Base-by-base conservation (phyloP, 2,329 filamentous ascomycete genomes). In the Colletotrichum viniferum region DNA sequence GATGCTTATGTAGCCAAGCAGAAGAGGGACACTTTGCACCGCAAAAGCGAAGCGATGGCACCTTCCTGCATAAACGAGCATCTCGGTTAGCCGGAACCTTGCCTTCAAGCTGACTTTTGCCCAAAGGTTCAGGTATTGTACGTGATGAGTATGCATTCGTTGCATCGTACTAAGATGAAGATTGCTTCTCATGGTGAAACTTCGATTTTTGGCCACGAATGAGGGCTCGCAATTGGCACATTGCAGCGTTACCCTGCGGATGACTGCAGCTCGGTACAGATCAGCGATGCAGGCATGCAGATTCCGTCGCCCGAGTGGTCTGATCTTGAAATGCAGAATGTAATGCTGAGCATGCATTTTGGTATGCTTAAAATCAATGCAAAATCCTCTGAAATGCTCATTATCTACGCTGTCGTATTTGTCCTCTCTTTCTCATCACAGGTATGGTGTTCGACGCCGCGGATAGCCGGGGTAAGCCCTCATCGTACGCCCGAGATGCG, bases 401-500 rank as follows among this genome's bases (percentile, higher is more conserved):
- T 13, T 48, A 1, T 0, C n/a, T 21, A 21, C n/a, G 9, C 43
- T 4, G 0, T 21, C 9, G 10, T 10, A 21, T 21, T 21, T 0
- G 38, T 21, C 9, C n/a, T 48, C 6, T 1, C 1, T 21, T 52
- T 21, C n/a, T 21, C 43, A 0, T 52, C 5, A 0, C 1, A 13
- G 43, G 0, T 7, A 52, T 52, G 43, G 43, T 52, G n/a, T 13
- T 52, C 43, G n/a, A 52, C n/a, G 0, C n/a, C 0, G 10, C 5
- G n/a, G 43, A 13, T 0, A 21, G 6, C 10, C 43, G 0, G 10
- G 43, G 43, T 1, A 21, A 52, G 10, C 43, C n/a, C 10, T 52
- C 43, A 2, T 21, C n/a, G 0, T 13, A 7, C 43, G 43, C 1
- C 6, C 43, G 3, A 4, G 55, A 58, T 0, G 55, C n/a, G 16